These are phyloP conservation scores for Uncinocarpus reesii DNA, from an alignment of 2,329 filamentous ascomycete species.

Conservation along the genomic window DNA sequence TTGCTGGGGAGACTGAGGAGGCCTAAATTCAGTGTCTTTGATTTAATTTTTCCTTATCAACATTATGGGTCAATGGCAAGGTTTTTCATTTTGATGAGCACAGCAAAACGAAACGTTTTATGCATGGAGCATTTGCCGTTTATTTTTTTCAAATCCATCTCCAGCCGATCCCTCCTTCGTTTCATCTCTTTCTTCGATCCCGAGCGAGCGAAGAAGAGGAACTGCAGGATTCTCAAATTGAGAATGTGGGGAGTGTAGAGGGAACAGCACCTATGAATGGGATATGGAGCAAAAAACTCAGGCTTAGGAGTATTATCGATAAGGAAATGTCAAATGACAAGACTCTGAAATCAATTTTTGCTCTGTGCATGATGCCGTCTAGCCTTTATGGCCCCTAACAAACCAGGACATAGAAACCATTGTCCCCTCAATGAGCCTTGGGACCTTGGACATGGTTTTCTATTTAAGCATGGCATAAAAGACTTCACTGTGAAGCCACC, in stretches of 20 bases:
- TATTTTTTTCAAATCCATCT: slow-evolving; percentile 2
- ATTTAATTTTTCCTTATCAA: slow-evolving; percentile 15
- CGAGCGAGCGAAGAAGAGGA: slow-evolving; percentile 2
- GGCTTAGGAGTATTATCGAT: slow-evolving; percentile 4
- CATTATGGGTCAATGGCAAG: slow-evolving; percentile 15
- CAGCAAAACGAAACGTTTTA: slow-evolving; percentile 13
- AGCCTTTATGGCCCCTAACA: not conserved
- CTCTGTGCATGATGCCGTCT: not conserved
- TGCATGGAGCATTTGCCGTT: slow-evolving; percentile 10
- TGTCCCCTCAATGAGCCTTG: no score
- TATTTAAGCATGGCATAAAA: no score
- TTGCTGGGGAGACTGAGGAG: slow-evolving; percentile 54
- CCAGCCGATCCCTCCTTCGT: slow-evolving; percentile 6
- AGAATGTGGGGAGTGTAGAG: slow-evolving; percentile 6
- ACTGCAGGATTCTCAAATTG: slow-evolving; percentile 4
- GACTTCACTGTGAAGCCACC: no score
- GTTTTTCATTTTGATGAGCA: slow-evolving; percentile 15
- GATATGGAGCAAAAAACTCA: slow-evolving; percentile 2
- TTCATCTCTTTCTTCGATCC: slow-evolving; percentile 1
- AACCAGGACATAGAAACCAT: no score
- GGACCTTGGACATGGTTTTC: no score
- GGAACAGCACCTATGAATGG: not conserved
- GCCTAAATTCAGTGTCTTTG: slow-evolving; percentile 15
- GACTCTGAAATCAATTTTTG: slow-evolving; percentile 6
- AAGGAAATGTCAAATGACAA: slow-evolving; percentile 11